Evolutionary conservation across 768 basidiomycete species (phyloP), one percentile per base, ranked within the genome.

Genomic region (Suillus paluster): DNA sequence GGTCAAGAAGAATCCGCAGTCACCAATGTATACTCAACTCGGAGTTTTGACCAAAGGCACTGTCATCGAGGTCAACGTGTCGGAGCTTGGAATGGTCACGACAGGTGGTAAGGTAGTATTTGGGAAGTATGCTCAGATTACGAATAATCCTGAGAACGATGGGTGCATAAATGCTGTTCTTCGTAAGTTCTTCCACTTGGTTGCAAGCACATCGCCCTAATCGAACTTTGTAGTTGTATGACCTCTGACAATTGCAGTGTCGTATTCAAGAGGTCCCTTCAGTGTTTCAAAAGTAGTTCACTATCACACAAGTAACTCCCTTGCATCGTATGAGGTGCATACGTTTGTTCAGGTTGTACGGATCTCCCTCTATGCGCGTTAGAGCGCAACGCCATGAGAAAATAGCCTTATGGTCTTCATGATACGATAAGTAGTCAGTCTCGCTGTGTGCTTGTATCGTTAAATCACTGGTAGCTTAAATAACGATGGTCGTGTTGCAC

Each of bases 1-100:
- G 49, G 97, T 99, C 60, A 99, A 99, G 84, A 99, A 99, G 82
- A 99, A 99, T 71, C 97, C 97, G 27, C 97, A 99, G 74, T 97
- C 95, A 21, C 97, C 97, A 0, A 96, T 96, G 92, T 96, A 95
- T 72, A 95, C 95, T 0, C 93, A 95, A 71, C 86, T 96, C 44
- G 97, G 97, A 56, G 97, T 99, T 41, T 85, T 99, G 79, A 99
- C 97, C 5, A 99, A 99, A 76, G 97, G 97, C 54, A 99, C 97
- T 1, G 89, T 99, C 66, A 90, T 99, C 60, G 97, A 99, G 74
- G 97, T 99, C 68, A 99, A 99, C 70, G 95, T 97, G n/a, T 97
- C 95, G 45, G 97, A 99, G 75, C 81, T 99, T 64, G 97, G 97
- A 59, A 90, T 98, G 86, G 97, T 99, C 41, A 98, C 97, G 14